Percentiles rank a stretch among this genome's conserved stretches.
Evolutionary conservation across 441 rosid species (phyloP).

Genomic region (Jatropha multifida): DNA sequence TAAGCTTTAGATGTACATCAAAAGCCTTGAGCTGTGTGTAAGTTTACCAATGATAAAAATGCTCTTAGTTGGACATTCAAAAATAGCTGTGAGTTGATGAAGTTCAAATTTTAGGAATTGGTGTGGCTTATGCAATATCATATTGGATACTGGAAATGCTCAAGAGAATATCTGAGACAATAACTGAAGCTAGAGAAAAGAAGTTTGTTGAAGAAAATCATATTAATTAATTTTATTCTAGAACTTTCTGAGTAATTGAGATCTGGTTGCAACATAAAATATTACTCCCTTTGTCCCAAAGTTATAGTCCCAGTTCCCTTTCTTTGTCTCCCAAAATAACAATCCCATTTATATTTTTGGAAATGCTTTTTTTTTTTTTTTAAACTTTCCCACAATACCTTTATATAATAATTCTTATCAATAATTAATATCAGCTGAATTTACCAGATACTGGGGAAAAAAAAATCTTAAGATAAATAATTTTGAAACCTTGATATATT

Average conservation of each 20-base stretch:
- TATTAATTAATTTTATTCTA: not conserved
- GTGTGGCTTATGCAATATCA: not conserved
- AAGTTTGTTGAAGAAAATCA: not conserved
- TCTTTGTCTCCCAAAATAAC: too few relatives aligned
- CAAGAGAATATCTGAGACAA: not conserved
- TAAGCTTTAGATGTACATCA: conserved; percentile 33
- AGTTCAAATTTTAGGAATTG: not conserved
- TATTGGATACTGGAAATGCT: not conserved
- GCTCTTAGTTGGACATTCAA: not conserved
- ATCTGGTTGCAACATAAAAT: not conserved
- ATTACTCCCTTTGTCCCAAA: not conserved
- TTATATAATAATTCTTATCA: too few relatives aligned
- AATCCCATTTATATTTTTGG: too few relatives aligned
- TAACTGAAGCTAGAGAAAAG: not conserved
- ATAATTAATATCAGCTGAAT: too few relatives aligned
- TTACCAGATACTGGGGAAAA: too few relatives aligned
- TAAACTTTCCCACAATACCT: too few relatives aligned
- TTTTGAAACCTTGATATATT: too few relatives aligned
- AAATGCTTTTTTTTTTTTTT: too few relatives aligned
- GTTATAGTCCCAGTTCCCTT: too few relatives aligned
- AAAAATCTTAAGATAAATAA: too few relatives aligned
- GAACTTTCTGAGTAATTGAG: not conserved
- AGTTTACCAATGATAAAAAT: conserved; percentile 17
- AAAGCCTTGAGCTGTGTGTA: conserved; percentile 4
- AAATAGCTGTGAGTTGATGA: not conserved